Evolutionary conservation across 1,284 basidiomycete species (phyloP).

Genomic region (Cryptococcus hybrid): DNA sequence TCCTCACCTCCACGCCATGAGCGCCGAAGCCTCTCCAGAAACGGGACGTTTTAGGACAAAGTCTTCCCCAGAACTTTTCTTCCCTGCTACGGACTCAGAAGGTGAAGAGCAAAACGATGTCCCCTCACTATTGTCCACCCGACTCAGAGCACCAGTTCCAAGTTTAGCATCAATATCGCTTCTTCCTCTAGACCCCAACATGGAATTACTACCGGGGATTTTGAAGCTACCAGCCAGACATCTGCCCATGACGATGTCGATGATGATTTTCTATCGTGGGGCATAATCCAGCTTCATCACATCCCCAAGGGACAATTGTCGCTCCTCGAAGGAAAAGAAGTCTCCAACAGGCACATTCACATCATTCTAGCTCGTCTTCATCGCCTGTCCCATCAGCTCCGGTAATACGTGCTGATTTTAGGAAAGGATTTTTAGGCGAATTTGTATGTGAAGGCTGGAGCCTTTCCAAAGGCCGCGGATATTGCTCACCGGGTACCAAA

Average conservation of each 20-base stretch:
- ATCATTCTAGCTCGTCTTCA: no score
- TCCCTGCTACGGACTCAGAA: conserved; percentile 35
- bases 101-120: conserved; percentile 18
- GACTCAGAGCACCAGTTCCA: no score
- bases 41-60: not conserved
- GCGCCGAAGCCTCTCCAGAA: not conserved
- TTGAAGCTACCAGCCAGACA: not conserved
- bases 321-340: no score
- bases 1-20: not conserved
- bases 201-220: not conserved
- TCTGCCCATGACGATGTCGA: conserved; percentile 3
- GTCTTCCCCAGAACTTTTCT: conserved; percentile 38
- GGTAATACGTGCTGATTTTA: conserved; percentile 15
- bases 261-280: conserved; percentile 11
- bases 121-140: not conserved
- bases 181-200: not conserved
- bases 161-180: no score
- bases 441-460: conserved; percentile 50
- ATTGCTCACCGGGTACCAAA: conserved; percentile 44
- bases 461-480: conserved; percentile 50
- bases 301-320: no score
- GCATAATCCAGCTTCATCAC: not conserved
- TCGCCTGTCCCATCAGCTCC: no score
- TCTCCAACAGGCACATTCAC: no score
- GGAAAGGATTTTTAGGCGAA: conserved; percentile 47